Evolutionary conservation across 305 asterid genomes (phyloP).

Genomic region (Fraxinus xanthoxyloides): DNA sequence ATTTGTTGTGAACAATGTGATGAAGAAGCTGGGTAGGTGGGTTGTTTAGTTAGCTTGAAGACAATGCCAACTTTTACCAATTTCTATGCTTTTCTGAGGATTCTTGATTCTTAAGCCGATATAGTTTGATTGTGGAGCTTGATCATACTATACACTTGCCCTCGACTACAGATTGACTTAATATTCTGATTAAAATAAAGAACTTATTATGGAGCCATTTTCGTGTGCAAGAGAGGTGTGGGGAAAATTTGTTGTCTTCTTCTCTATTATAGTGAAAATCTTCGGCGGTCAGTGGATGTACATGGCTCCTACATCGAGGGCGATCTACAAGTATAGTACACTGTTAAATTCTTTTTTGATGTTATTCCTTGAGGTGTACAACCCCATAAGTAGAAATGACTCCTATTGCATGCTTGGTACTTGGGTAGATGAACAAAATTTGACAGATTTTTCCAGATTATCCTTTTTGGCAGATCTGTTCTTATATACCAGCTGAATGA

Average conservation of each 20-base stretch:
- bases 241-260: not conserved
- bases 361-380: not conserved
- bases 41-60: constrained; percentile 12
- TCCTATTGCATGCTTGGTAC: constrained; percentile 33
- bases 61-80: constrained; percentile 16
- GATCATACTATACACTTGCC: not conserved
- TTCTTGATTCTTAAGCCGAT: constrained; percentile 28
- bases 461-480: constrained; percentile 16
- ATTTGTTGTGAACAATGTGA: constrained; percentile 24
- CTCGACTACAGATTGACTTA: not conserved
- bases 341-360: constrained; percentile 23
- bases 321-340: constrained; percentile 22
- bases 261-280: not conserved
- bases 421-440: constrained; percentile 31
- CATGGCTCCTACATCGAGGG: not conserved
- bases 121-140: constrained; percentile 1
- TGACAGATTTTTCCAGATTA: constrained; percentile 25
- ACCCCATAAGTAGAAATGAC: not conserved
- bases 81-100: constrained; percentile 22
- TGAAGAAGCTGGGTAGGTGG: constrained; percentile 13
- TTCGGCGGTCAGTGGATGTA: not conserved
- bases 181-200: not conserved
- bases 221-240: not conserved
- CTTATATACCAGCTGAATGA: not conserved
- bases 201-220: not conserved